Percentiles rank a stretch among this genome's conserved stretches.
phyloP scores from a whole-genome alignment of 495 filamentous ascomycete genomes.

The Tuber melanosporum region DNA sequence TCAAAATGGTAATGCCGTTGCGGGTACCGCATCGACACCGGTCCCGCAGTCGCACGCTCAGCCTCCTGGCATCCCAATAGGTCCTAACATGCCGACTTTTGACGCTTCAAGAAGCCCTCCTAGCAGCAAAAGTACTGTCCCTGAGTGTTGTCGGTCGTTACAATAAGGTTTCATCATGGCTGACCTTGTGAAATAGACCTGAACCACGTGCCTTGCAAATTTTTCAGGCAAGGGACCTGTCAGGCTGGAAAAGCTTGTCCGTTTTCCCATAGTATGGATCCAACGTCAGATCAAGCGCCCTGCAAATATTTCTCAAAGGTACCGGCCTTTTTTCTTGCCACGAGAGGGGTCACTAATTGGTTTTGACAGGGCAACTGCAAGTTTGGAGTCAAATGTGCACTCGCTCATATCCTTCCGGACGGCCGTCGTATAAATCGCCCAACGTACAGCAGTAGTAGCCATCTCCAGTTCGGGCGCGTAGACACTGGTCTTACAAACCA shows the following conservation, averaged over 20 bases:
- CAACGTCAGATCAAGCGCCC: slow-evolving; percentile 68
- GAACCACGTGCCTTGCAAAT: slow-evolving; percentile 97
- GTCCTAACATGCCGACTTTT: slow-evolving; percentile 38
- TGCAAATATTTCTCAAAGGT: slow-evolving; percentile 99
- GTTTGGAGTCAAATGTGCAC: slow-evolving; percentile 93
- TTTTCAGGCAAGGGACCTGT: slow-evolving; percentile 92
- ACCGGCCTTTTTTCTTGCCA: slow-evolving; percentile 37
- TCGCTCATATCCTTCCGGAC: slow-evolving; percentile 90
- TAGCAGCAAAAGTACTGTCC: slow-evolving; percentile 40
- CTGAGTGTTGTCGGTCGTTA: slow-evolving; percentile 6
- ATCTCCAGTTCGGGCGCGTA: slow-evolving; percentile 43
- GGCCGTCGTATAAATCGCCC: slow-evolving; percentile 78
- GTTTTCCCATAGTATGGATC: slow-evolving; percentile 83
- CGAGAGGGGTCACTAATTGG: slow-evolving; percentile 17
- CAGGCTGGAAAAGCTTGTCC: slow-evolving; percentile 94
- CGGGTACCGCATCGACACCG: slow-evolving; percentile 27
- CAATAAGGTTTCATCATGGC: slow-evolving; percentile 7
- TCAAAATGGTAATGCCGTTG: slow-evolving; percentile 29
- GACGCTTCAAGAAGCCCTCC: slow-evolving; percentile 41
- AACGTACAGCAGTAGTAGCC: slow-evolving; percentile 44
- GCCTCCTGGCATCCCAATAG: slow-evolving; percentile 38
- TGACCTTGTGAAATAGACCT: slow-evolving; percentile 58
- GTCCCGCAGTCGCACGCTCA: slow-evolving; percentile 36
- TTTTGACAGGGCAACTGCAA: slow-evolving; percentile 86
- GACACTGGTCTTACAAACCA: slow-evolving; percentile 45